phyloP scores from a whole-genome alignment of 2,329 filamentous ascomycete genomes.

The Fusarium sp. region DNA sequence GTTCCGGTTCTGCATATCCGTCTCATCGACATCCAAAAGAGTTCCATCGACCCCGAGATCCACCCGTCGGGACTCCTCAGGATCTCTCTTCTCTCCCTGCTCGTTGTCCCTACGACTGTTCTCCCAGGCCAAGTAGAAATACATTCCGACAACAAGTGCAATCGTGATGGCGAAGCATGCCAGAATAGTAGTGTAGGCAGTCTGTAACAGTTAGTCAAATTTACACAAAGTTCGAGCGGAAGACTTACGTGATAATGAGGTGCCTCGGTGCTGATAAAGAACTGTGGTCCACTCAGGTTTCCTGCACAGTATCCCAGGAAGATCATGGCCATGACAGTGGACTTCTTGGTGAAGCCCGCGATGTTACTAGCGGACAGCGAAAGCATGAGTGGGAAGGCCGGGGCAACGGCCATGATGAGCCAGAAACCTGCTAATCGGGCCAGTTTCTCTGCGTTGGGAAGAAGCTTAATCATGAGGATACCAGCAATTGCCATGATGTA shows the following conservation, averaged over 20 bases:
- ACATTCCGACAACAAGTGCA: background rate
- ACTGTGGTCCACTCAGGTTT: conserved; percentile 8
- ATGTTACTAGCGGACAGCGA: conserved; percentile 9
- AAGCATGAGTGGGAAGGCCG: conserved; percentile 9
- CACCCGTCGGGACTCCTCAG: conserved; percentile 2
- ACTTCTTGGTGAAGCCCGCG: conserved; percentile 16
- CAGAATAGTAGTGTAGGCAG: conserved; percentile 7
- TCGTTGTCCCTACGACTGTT: conserved; percentile 11
- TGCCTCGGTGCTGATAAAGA: conserved; percentile 6
- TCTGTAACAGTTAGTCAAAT: background rate
- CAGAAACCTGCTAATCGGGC: conserved; percentile 1
- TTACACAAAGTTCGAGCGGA: accelerated
- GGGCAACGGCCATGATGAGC: conserved; percentile 4
- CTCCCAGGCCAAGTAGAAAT: conserved; percentile 7
- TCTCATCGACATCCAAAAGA: conserved; percentile 8
- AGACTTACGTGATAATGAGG: conserved; percentile 2
- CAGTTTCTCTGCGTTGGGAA: background rate
- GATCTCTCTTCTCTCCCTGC: conserved; percentile 13
- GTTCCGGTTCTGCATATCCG: conserved; percentile 11
- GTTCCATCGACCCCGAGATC: background rate
- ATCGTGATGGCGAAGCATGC: conserved; percentile 8
- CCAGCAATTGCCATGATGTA: conserved; percentile 17
- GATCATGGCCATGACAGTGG: conserved; percentile 16
- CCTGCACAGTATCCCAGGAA: conserved; percentile 18
- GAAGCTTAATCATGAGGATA: conserved; percentile 19